These are phyloP conservation scores for Paecilomyces sp. DNA, from an alignment of 2,329 filamentous ascomycete species.

Conservation along the genomic window DNA sequence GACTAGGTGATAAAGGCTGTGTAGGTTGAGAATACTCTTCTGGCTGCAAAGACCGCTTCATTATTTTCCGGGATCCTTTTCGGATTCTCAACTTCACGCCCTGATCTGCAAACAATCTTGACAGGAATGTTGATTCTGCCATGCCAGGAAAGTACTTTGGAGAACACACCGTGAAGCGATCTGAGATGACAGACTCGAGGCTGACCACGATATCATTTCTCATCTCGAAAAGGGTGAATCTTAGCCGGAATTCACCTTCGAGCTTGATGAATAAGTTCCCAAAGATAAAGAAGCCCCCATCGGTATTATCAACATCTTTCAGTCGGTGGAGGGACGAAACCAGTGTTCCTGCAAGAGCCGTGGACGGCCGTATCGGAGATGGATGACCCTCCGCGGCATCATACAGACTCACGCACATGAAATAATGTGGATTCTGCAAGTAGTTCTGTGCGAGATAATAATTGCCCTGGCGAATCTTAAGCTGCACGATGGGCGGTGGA, in stretches of 20 bases:
- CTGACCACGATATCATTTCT: constrained; percentile 46
- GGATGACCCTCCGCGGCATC: constrained; percentile 41
- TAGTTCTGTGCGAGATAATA: constrained; percentile 55
- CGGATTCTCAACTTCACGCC: constrained; percentile 74
- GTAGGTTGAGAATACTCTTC: constrained; percentile 30
- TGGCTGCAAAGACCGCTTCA: constrained; percentile 32
- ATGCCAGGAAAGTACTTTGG: constrained; percentile 71
- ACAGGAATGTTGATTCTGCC: constrained; percentile 72
- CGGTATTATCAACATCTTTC: constrained; percentile 68
- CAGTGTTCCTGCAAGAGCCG: constrained; percentile 61
- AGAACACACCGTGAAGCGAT: constrained; percentile 54
- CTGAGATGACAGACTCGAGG: constrained; percentile 51
- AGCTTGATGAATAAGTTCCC: constrained; percentile 74
- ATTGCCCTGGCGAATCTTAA: constrained; percentile 45
- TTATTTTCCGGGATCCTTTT: constrained; percentile 64
- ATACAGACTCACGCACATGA: constrained; percentile 53
- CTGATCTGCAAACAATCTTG: constrained; percentile 77
- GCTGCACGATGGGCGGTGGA: constrained; percentile 72
- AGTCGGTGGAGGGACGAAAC: constrained; percentile 76
- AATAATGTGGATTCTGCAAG: constrained; percentile 58
- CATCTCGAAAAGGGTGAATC: constrained; percentile 73
- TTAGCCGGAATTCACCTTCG: constrained; percentile 64
- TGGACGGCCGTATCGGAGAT: constrained; percentile 38
- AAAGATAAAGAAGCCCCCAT: constrained; percentile 87
- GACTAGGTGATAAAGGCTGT: constrained; percentile 30